These are phyloP conservation scores for Colletotrichum chrysophilum DNA, from an alignment of 2,329 filamentous ascomycete species.

Conservation along the genomic window DNA sequence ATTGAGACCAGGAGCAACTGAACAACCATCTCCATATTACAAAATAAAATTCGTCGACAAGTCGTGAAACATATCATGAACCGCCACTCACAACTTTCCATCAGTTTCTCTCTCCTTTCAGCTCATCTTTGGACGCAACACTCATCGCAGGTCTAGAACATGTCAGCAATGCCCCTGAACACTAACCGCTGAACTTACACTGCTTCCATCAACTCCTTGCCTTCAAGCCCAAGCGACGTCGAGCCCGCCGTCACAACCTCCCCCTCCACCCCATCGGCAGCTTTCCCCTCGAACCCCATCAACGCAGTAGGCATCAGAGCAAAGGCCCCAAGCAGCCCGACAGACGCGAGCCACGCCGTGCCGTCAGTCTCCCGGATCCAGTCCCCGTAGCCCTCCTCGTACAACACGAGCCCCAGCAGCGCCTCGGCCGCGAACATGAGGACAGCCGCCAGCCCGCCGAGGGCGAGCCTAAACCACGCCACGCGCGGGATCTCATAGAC, in stretches of 20 bases:
- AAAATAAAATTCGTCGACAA: neutral
- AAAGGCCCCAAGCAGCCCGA: neutral
- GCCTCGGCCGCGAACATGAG: neutral
- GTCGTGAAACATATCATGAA: neutral
- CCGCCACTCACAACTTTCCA: neutral
- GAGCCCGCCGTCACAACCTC: neutral
- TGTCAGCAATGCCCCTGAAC: neutral
- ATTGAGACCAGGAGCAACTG: neutral
- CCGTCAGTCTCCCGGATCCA: neutral
- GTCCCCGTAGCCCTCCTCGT: neutral
- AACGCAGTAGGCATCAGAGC: conserved; percentile 2
- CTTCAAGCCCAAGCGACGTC: neutral
- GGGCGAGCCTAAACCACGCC: conserved; percentile 12
- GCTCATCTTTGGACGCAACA: neutral
- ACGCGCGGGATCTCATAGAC: conserved; percentile 14
- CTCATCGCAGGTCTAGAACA: neutral
- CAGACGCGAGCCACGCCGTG: neutral
- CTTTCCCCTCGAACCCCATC: neutral
- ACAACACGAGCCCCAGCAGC: neutral
- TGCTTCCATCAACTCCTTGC: neutral
- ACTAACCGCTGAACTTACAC: neutral
- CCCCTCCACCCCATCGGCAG: neutral
- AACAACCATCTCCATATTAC: neutral
- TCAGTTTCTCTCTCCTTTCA: neutral
- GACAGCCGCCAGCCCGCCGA: conserved; percentile 2